Base-by-base conservation (phyloP, 805 yeast genomes). In the Pichia nanzhaoensis region DNA sequence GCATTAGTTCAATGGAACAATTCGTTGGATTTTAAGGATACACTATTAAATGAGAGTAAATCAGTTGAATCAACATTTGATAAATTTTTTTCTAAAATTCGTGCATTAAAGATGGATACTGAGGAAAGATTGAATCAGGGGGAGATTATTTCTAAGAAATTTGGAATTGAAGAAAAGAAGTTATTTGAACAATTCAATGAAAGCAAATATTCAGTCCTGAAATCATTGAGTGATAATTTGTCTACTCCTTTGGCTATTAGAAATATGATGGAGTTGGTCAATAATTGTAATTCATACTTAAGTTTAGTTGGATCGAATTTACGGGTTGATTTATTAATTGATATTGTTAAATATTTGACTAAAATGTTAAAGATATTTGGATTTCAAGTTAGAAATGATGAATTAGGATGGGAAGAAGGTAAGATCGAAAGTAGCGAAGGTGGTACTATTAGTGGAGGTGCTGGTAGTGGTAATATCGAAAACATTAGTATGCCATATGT, bases 1-100 rank as follows among this genome's bases (percentile, higher is more conserved):
- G 95, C 95, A 0, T 73, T 87, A 53, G 87, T 85, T 46, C 88
- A 82, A 56, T 93, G 99, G 99, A 91, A 89, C 58, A 81, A 77
- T 58, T 93, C 88, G 51, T 69, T 93, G 40, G 99, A 93, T 63
- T 93, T 93, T 70, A 91, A 91, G 65, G 91, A 84, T 58, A 70
- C 83, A 39, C 69, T 93, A 46, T 65, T 88, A 45, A 67, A 71
- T 45, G 96, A 91, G 61, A 95, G 87, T 22, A 80, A 74, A 64
- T 70, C 90, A 2, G 68, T 77, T 37, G 98, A 93, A 66, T 69
- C 83, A 4, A 65, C 89, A 1, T 63, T 89, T 42, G 79, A 79
- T 51, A 93, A 89, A 61, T 91, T 85, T 61, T 93, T 93, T 73
- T 79, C 82, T 36, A 87, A 78, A 43, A 82, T 88, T n/a, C 75